A percentile compares a stretch with the other conserved stretches of the same genome.
phyloP scores from a whole-genome alignment of 352 stramenopile genomes.

The Pythium biforme region DNA sequence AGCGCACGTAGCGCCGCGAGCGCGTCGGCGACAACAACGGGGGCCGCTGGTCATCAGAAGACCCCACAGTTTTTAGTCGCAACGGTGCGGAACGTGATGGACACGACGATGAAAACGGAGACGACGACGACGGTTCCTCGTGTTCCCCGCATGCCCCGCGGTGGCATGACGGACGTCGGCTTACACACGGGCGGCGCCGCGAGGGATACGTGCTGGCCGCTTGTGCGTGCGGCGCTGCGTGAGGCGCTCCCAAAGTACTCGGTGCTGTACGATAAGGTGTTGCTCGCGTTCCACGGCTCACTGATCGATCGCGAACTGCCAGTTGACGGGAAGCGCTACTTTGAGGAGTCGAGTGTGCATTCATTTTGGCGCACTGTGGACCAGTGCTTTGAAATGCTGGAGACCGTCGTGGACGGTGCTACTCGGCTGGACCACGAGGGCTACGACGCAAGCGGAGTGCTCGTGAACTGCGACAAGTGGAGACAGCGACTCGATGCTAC shows the following conservation, averaged over 20 bases:
- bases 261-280: conserved; percentile 39
- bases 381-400: conserved; percentile 17
- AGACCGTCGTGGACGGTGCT: background rate
- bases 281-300: conserved; percentile 26
- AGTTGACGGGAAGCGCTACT: background rate
- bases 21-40: background rate
- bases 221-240: conserved; percentile 39
- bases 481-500: background rate
- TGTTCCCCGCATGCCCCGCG: conserved; percentile 11
- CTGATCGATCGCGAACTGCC: background rate
- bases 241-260: conserved; percentile 32
- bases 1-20: conserved; percentile 31
- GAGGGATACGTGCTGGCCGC: conserved; percentile 52
- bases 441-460: conserved; percentile 7
- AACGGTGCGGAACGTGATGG: conserved; percentile 19
- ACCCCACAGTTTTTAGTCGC: conserved; percentile 50
- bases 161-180: conserved; percentile 52
- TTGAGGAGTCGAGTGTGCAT: background rate
- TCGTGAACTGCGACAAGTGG: background rate
- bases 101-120: conserved; percentile 9
- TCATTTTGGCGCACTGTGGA: conserved; percentile 9
- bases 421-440: background rate
- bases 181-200: conserved; percentile 40
- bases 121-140: background rate
- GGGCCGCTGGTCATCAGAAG: conserved; percentile 37